Evolutionary conservation across 2,329 filamentous ascomycete genomes (phyloP).

Genomic region (Penicillium nordicum): DNA sequence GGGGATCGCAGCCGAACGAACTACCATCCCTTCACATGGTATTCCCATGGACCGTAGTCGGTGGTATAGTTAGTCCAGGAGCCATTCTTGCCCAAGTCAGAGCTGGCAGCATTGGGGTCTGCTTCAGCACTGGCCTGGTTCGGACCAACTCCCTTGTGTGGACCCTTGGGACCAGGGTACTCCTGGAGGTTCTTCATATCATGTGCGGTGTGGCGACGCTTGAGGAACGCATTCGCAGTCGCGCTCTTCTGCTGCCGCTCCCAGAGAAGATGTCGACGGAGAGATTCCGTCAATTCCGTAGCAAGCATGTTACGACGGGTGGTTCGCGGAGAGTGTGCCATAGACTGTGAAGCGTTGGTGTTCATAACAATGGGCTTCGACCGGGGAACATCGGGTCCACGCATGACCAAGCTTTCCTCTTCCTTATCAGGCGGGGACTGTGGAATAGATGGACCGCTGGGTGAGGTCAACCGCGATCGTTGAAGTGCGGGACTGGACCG

Average conservation of each 20-base stretch:
- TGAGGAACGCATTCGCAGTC: slow-evolving; percentile 81
- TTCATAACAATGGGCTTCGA: slow-evolving; percentile 79
- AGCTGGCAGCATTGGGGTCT: slow-evolving; percentile 15
- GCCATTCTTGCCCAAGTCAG: slow-evolving; percentile 61
- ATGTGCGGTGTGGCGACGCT: slow-evolving; percentile 84
- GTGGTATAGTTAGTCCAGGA: slow-evolving; percentile 81
- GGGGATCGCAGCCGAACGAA: neutral
- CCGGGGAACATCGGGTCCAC: slow-evolving; percentile 61
- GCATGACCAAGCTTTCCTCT: slow-evolving; percentile 60
- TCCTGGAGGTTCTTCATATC: slow-evolving; percentile 86
- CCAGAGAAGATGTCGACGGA: slow-evolving; percentile 88
- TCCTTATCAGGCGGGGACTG: slow-evolving; percentile 58
- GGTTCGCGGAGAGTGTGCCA: slow-evolving; percentile 82
- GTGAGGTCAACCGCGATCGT: slow-evolving; percentile 62
- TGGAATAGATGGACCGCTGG: slow-evolving; percentile 63
- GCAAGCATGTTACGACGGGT: slow-evolving; percentile 94
- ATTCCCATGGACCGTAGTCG: slow-evolving; percentile 75
- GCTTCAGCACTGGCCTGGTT: slow-evolving; percentile 23
- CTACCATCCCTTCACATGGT: slow-evolving; percentile 83
- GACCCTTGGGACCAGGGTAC: slow-evolving; percentile 64
- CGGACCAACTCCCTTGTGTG: slow-evolving; percentile 40
- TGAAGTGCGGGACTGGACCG: slow-evolving; percentile 45
- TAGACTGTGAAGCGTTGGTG: slow-evolving; percentile 65
- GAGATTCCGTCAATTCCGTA: slow-evolving; percentile 87
- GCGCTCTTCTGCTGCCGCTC: slow-evolving; percentile 93